Conservation (phyloP, 441 rosid genomes). For the Pelargonium cotyledonis region DNA sequence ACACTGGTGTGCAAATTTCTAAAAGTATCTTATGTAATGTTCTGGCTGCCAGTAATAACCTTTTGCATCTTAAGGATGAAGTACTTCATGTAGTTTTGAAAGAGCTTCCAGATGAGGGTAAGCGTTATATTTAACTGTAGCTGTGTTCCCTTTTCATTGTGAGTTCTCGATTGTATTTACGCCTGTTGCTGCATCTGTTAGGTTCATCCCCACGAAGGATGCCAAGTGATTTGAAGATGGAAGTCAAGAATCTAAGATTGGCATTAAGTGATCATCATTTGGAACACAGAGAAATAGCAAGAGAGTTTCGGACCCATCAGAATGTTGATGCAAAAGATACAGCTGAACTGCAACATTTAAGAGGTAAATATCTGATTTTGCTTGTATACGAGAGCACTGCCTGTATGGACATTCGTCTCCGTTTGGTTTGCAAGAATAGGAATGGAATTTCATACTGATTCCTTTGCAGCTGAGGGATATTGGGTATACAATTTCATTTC, state of each 20-base stretch:
- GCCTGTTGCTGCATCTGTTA: constrained; percentile 31
- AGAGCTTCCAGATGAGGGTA: constrained; percentile 49
- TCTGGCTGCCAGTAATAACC: constrained; percentile 42
- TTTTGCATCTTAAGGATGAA: constrained; percentile 58
- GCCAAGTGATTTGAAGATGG: constrained; percentile 43
- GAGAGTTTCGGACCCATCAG: constrained; percentile 53
- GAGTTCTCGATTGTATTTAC: constrained; percentile 19
- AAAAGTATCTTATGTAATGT: constrained; percentile 42
- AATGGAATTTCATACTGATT: background rate
- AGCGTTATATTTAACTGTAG: constrained; percentile 11
- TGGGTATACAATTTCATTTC: background rate
- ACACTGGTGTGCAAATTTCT: constrained; percentile 36
- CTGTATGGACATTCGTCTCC: background rate
- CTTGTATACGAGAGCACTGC: background rate
- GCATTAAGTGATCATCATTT: constrained; percentile 57
- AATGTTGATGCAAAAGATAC: constrained; percentile 64
- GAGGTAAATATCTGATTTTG: constrained; percentile 42
- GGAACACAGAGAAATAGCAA: constrained; percentile 55
- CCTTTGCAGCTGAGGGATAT: background rate
- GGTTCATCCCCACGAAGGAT: constrained; percentile 45
- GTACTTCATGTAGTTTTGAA: constrained; percentile 44
- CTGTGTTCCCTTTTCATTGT: constrained; percentile 2
- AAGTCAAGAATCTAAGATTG: constrained; percentile 58
- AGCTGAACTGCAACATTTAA: constrained; percentile 56
- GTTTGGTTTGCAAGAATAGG: background rate